Conservation (phyloP, 139 green algal genomes). For the Edaphochlamys debaryana region DNA sequence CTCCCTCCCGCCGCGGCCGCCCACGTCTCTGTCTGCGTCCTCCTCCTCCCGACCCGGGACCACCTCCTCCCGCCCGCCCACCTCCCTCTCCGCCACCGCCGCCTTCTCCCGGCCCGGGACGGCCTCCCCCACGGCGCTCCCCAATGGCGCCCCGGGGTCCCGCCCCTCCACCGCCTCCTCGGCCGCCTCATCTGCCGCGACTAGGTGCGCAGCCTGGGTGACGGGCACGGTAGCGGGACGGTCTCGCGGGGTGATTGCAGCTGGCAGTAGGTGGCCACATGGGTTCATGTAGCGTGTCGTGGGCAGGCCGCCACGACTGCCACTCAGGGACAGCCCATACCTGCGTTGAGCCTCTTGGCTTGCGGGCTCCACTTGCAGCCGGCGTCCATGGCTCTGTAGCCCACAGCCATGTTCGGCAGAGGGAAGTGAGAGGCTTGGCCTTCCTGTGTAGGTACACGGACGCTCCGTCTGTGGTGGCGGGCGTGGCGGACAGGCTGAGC, state of each 20-base stretch:
- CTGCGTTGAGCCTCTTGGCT: too few relatives aligned
- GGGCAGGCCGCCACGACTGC: too few relatives aligned
- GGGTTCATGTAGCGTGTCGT: too few relatives aligned
- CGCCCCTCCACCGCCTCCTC: conserved; percentile 22
- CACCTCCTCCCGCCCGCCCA: conserved; percentile 21
- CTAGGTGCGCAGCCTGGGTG: too few relatives aligned
- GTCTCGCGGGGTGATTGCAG: too few relatives aligned
- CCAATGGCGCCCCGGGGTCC: not conserved
- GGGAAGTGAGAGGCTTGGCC: too few relatives aligned
- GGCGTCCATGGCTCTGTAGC: too few relatives aligned
- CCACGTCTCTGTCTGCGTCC: conserved; percentile 1
- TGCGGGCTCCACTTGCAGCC: too few relatives aligned
- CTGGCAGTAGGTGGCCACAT: too few relatives aligned
- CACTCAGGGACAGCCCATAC: not conserved
- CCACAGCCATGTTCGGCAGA: too few relatives aligned
- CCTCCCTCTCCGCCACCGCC: conserved; percentile 16
- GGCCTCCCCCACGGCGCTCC: not conserved
- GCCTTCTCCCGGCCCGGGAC: conserved; percentile 16
- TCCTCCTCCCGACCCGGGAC: conserved; percentile 16
- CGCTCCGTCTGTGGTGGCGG: conserved; percentile 23
- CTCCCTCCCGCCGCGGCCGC: conserved; percentile 10
- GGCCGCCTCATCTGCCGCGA: conserved; percentile 15
- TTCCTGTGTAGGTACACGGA: conserved; percentile 19
- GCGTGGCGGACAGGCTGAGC: conserved; percentile 45
- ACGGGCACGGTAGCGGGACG: too few relatives aligned